A percentile compares a stretch with the other conserved stretches of the same genome.
These are phyloP conservation scores for Fraxinus baroniana DNA, from an alignment of 305 asterid species.

Conservation along the genomic window DNA sequence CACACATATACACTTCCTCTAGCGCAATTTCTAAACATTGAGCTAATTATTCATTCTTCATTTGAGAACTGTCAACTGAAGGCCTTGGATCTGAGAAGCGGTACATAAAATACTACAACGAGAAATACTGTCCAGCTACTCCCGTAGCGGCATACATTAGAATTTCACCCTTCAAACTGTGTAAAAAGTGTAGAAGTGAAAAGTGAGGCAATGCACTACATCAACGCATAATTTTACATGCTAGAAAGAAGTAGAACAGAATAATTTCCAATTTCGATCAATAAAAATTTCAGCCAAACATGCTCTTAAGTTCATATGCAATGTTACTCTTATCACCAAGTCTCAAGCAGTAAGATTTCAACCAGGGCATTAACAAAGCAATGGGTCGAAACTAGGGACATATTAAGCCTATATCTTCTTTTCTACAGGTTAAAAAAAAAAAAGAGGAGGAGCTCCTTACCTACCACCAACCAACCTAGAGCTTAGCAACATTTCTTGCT, in stretches of 20 bases:
- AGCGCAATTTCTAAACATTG: not conserved
- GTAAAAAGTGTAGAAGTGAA: not conserved
- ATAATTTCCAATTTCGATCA: not conserved
- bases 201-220: not conserved
- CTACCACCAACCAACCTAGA: not conserved
- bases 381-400: not conserved
- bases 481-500: not conserved
- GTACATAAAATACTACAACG: not conserved
- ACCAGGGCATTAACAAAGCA: not conserved
- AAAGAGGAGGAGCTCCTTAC: not conserved
- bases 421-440: not conserved
- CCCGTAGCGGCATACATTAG: not conserved
- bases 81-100: not conserved
- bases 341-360: not conserved
- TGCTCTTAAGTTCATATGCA: not conserved
- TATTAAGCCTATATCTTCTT: not conserved
- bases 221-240: not conserved
- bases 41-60: not conserved
- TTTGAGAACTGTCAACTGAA: not conserved
- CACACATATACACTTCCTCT: not conserved
- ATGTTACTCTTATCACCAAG: not conserved
- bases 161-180: not conserved
- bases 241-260: not conserved
- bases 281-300: not conserved
- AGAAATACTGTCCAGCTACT: not conserved